phyloP scores from a whole-genome alignment of 805 yeast genomes.

The Vanderwaltozyma verrucispora region DNA sequence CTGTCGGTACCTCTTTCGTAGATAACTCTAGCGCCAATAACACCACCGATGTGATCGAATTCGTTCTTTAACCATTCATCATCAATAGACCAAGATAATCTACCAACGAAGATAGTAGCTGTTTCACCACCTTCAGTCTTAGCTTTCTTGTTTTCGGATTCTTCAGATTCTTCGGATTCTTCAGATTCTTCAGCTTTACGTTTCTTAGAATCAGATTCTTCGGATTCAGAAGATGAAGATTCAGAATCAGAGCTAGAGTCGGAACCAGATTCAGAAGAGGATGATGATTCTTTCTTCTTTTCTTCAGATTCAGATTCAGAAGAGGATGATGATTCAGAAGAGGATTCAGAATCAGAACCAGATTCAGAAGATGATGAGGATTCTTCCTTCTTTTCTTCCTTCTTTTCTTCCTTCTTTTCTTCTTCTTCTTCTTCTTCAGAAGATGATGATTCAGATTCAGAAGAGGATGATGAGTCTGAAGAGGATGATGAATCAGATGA shows the following conservation, averaged over 20 bases:
- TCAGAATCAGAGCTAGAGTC: too few relatives aligned
- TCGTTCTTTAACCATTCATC: slow-evolving; percentile 88
- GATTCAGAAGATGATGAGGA: slow-evolving; percentile 22
- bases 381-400: slow-evolving; percentile 8
- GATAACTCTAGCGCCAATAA: slow-evolving; percentile 81
- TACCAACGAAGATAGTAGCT: slow-evolving; percentile 90
- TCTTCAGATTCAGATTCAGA: slow-evolving; percentile 13
- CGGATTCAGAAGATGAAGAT: slow-evolving; percentile 27
- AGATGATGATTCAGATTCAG: slow-evolving; percentile 11
- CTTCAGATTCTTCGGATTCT: too few relatives aligned
- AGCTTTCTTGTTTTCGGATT: slow-evolving; percentile 41
- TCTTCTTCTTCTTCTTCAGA: slow-evolving; percentile 7
- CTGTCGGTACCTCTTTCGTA: slow-evolving; percentile 86
- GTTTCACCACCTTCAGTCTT: slow-evolving; percentile 46
- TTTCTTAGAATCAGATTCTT: slow-evolving; percentile 29
- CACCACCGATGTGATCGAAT: slow-evolving; percentile 78
- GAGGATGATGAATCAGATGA: slow-evolving; percentile 8
- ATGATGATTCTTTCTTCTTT: slow-evolving; percentile 11
- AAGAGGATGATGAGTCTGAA: slow-evolving; percentile 5
- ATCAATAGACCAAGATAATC: slow-evolving; percentile 95
- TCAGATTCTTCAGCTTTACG: slow-evolving; percentile 27
- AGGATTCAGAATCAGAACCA: slow-evolving; percentile 26
- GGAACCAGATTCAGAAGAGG: slow-evolving; percentile 7
- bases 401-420: slow-evolving; percentile 1
- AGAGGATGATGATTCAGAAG: slow-evolving; percentile 32